These are phyloP conservation scores for Tolypocladium pustulatum DNA, from an alignment of 2,329 filamentous ascomycete genomes.

Conservation along the genomic window DNA sequence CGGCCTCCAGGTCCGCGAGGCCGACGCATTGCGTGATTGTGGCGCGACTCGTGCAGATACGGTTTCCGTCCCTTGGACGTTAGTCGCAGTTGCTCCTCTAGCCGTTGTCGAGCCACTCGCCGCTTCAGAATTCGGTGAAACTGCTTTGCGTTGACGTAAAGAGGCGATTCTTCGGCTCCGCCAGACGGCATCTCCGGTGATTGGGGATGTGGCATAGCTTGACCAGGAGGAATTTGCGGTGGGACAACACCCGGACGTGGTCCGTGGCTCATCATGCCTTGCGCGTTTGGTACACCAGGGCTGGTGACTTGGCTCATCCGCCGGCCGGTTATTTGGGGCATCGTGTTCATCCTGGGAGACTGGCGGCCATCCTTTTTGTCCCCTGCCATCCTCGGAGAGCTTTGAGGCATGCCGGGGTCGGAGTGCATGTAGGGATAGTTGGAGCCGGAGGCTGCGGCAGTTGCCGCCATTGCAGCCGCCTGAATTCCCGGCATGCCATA, in stretches of 20 bases:
- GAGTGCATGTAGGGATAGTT: conserved; percentile 63
- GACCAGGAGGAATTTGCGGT: conserved; percentile 50
- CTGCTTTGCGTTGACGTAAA: conserved; percentile 98
- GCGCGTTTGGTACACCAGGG: conserved; percentile 62
- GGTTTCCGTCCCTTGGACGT: conserved; percentile 95
- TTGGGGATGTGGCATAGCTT: conserved; percentile 57
- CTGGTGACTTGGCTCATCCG: conserved; percentile 71
- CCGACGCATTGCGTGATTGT: conserved; percentile 96
- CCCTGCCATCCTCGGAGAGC: conserved; percentile 67
- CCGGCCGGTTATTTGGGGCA: conserved; percentile 48
- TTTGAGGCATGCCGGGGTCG: conserved; percentile 56
- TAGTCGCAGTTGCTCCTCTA: conserved; percentile 84
- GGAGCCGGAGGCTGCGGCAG: conserved; percentile 80
- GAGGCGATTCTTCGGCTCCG: conserved; percentile 75
- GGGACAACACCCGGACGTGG: conserved; percentile 40
- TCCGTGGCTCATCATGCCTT: conserved; percentile 64
- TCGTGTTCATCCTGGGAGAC: conserved; percentile 64
- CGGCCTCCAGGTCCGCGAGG: conserved; percentile 88
- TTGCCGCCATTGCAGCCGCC: conserved; percentile 84
- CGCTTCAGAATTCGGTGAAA: conserved; percentile 96
- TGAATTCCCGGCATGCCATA: conserved; percentile 78
- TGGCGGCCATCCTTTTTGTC: conserved; percentile 62
- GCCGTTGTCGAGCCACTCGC: conserved; percentile 80
- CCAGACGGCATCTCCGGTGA: conserved; percentile 70
- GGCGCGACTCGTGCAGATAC: conserved; percentile 92